Evolutionary conservation across 2,329 filamentous ascomycete genomes (phyloP), one percentile per base, ranked within the genome.

Genomic region (Lojkania enalia): DNA sequence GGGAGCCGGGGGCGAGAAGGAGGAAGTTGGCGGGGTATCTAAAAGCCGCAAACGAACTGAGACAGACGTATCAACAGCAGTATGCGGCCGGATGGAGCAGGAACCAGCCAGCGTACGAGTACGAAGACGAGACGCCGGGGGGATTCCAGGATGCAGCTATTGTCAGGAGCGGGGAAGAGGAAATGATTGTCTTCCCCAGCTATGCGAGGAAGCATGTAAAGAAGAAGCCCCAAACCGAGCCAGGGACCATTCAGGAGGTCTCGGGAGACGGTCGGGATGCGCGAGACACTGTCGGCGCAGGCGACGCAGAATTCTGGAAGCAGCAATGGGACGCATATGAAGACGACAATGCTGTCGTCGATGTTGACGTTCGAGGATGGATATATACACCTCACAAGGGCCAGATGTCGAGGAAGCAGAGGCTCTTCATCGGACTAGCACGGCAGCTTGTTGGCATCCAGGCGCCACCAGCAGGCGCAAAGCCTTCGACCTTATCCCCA

Each of bases 321-420:
- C 75, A 82, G 42, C 84, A 92, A 61, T 95, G 88, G 87, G 83
- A 91, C 45, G 81, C 81, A 49, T 81, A 86, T 41, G 87, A 95
- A 66, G 85, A 92, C 48, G 85, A 90, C 60, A 87, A 87, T 66
- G 90, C 91, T 0, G 77, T 96, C 3, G 88, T 96, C 1, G 92
- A 97, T 63, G 89, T 97, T 4, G 92, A 99, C 66, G 89, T 99
- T 18, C 81, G 92, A 56, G 94, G 94, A 12, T 99, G 95, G 94
- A 82, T 97, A 39, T 99, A 96, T 69, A 83, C 84, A 29, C 92
- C 92, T 14, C 88, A 92, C 60, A 80, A 79, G 54, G 90, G 90
- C 0, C 90, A 89, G 3, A 84, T 96, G 80, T 92, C 83, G 19
- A 81, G 91, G 56, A 90, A 90, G 61, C 95, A 96, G 61, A 82